These are phyloP conservation scores for Colletotrichum trifolii DNA, from an alignment of 2,329 filamentous ascomycete species.

Conservation along the genomic window DNA sequence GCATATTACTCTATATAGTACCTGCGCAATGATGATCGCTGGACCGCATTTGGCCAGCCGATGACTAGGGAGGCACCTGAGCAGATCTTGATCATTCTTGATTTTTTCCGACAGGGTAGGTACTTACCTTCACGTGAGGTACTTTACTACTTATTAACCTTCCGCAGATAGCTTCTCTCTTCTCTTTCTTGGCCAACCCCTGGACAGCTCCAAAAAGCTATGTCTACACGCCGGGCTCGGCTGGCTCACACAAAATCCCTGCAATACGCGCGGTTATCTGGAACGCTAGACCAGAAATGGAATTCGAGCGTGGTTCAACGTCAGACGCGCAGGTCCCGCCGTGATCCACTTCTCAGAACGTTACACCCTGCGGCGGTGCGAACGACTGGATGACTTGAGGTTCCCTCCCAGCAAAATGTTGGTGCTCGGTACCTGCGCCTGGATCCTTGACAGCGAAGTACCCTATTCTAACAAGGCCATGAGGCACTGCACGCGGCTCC, in stretches of 20 bases:
- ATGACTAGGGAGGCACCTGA: too few species aligned
- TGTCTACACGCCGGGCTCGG: conserved; percentile 4
- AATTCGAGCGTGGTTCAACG: conserved; percentile 28
- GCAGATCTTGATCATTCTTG: too few species aligned
- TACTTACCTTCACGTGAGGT: too few species aligned
- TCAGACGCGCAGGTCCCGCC: conserved; percentile 29
- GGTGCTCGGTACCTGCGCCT: conserved; percentile 26
- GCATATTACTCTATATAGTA: too few species aligned
- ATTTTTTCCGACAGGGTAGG: too few species aligned
- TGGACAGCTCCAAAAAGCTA: background rate
- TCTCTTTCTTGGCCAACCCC: background rate
- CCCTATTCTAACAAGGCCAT: background rate
- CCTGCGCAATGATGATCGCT: too few species aligned
- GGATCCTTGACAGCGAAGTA: background rate
- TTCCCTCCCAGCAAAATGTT: background rate
- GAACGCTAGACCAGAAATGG: conserved; percentile 26
- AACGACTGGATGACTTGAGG: background rate
- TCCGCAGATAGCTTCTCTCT: too few species aligned
- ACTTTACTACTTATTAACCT: too few species aligned
- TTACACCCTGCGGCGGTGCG: background rate
- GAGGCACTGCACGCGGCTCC: conserved; percentile 9
- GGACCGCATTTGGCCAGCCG: too few species aligned
- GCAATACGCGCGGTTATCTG: conserved; percentile 30
- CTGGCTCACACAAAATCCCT: conserved; percentile 25
- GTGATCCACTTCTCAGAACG: background rate